These are phyloP conservation scores for Jaltomata sinuosa DNA, from an alignment of 257 asterid genomes.

Conservation along the genomic window DNA sequence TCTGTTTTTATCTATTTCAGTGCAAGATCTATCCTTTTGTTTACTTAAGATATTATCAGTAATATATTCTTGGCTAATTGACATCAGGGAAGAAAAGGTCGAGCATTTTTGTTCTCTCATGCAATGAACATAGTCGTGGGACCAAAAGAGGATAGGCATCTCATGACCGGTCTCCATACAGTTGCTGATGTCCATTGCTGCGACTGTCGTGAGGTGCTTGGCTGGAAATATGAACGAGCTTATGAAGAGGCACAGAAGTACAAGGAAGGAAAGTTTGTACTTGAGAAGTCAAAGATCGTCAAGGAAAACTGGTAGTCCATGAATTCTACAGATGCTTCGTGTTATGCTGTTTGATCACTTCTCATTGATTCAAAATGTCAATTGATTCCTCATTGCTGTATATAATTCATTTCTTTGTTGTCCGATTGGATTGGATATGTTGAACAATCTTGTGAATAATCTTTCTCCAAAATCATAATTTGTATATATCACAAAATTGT, in stretches of 20 bases:
- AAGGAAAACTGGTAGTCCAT: slow-evolving; percentile 17
- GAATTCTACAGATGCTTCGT: not conserved
- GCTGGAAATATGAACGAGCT: slow-evolving; percentile 42
- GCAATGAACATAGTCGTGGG: slow-evolving; percentile 26
- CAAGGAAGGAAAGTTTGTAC: slow-evolving; percentile 37
- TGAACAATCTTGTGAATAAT: not conserved
- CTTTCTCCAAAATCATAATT: not conserved
- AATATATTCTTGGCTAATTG: not conserved
- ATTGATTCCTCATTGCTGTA: not conserved
- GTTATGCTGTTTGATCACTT: not conserved
- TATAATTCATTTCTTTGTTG: not conserved
- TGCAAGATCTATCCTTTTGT: not conserved
- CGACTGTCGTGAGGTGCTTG: slow-evolving; percentile 28
- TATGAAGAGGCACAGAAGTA: slow-evolving; percentile 26
- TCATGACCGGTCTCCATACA: slow-evolving; percentile 30
- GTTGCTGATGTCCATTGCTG: slow-evolving; percentile 34
- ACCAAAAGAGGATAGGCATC: slow-evolving; percentile 28
- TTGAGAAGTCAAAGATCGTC: slow-evolving; percentile 20
- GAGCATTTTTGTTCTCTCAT: slow-evolving; percentile 37
- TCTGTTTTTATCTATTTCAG: not conserved
- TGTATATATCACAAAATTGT: not conserved
- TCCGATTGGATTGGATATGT: not conserved
- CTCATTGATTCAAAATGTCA: not conserved
- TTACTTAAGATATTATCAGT: not conserved
- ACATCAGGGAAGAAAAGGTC: slow-evolving; percentile 30